Percentiles rank a stretch among this genome's conserved stretches.
Conservation (phyloP, 2,329 filamentous ascomycete species). For the Cladosporium cucumerinum region DNA sequence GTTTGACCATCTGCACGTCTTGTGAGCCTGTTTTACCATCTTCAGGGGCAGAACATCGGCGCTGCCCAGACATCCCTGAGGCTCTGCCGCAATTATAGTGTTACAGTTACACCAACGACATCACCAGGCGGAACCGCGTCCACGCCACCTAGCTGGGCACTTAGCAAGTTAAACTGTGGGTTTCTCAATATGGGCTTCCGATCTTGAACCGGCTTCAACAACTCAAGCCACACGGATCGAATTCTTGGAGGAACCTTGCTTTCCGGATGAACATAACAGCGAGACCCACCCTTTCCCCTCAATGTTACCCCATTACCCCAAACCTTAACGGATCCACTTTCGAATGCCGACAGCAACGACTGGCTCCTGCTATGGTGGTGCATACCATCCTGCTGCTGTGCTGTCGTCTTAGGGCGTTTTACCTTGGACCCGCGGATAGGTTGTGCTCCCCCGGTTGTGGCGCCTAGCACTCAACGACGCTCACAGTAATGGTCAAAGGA, state of each 20-base stretch:
- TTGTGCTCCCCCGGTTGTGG: neutral
- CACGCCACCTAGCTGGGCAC: neutral
- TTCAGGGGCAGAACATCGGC: neutral
- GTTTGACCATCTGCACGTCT: neutral
- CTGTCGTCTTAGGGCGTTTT: neutral
- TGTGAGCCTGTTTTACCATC: neutral
- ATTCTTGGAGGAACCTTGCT: neutral
- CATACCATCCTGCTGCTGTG: neutral
- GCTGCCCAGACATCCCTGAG: neutral
- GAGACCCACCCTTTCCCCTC: neutral
- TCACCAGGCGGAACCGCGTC: neutral
- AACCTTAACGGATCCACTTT: neutral
- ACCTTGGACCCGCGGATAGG: neutral
- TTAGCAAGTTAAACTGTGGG: slow-evolving; percentile 4
- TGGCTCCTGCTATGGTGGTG: neutral
- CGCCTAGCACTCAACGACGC: neutral
- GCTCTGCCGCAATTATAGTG: neutral
- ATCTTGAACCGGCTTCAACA: neutral
- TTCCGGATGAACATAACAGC: neutral
- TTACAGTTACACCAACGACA: neutral
- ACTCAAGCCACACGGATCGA: slow-evolving; percentile 8
- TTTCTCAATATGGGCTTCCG: slow-evolving; percentile 15
- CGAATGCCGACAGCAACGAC: neutral
- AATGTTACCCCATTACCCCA: neutral
- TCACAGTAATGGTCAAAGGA: neutral